These are phyloP conservation scores for Saccharum spontaneum DNA, from an alignment of 176 grass and related monocot genomes.

Conservation along the genomic window DNA sequence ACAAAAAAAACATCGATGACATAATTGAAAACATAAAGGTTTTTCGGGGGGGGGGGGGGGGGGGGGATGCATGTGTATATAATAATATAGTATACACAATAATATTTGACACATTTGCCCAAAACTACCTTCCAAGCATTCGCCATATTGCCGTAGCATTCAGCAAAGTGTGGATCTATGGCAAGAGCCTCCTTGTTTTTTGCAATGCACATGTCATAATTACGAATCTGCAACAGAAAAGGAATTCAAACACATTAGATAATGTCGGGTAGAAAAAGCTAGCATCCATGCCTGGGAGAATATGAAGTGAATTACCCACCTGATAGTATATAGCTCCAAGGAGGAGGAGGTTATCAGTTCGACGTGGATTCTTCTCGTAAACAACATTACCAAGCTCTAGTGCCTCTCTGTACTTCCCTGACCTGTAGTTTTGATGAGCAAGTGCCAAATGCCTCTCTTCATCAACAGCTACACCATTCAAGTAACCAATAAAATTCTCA, in stretches of 20 bases:
- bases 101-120: neutral
- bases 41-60: neutral
- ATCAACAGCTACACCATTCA: slow-evolving; percentile 50
- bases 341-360: slow-evolving; percentile 85
- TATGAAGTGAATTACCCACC: slow-evolving; percentile 41
- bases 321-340: slow-evolving; percentile 88
- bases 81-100: neutral
- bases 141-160: slow-evolving; percentile 98
- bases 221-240: slow-evolving; percentile 58
- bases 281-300: neutral
- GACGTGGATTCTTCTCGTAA: slow-evolving; percentile 63
- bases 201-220: slow-evolving; percentile 91
- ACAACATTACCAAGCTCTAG: slow-evolving; percentile 61
- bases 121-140: slow-evolving; percentile 98
- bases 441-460: slow-evolving; percentile 60
- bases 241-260: slow-evolving; percentile 2
- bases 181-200: slow-evolving; percentile 97
- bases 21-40: neutral
- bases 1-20: slow-evolving; percentile 23
- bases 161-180: slow-evolving; percentile 89
- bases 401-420: slow-evolving; percentile 73
- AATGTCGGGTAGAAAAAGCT: neutral
- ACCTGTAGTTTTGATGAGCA: slow-evolving; percentile 85
- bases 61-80: neutral
- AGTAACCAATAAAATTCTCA: neutral